These are phyloP conservation scores for Cyberlindnera japonica DNA, from an alignment of 805 yeast genomes.

Conservation along the genomic window DNA sequence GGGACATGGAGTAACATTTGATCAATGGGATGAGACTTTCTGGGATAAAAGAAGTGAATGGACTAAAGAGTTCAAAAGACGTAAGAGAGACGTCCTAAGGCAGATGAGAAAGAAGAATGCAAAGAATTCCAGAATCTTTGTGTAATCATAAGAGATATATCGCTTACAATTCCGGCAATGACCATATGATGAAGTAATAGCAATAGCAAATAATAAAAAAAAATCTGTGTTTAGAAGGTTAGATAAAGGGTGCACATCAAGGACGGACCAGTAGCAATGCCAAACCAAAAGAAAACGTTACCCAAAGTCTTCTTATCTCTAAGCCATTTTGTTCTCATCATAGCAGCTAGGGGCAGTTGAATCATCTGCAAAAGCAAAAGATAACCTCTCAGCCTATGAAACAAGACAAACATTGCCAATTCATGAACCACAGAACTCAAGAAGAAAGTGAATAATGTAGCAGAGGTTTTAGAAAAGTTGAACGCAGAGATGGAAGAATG, in stretches of 20 bases:
- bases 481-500: constrained; percentile 82
- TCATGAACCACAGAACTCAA: constrained; percentile 86
- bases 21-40: constrained; percentile 69
- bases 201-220: too few relatives aligned
- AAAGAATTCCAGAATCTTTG: constrained; percentile 21
- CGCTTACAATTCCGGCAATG: too few relatives aligned
- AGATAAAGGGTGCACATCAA: constrained; percentile 80
- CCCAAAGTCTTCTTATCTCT: constrained; percentile 59
- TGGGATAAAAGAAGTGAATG: constrained; percentile 81
- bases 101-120: constrained; percentile 45
- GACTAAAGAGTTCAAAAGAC: constrained; percentile 68
- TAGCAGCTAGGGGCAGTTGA: constrained; percentile 74
- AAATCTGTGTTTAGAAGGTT: constrained; percentile 63
- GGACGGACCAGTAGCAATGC: constrained; percentile 87
- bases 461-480: constrained; percentile 57
- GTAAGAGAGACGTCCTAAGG: constrained; percentile 70
- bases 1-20: constrained; percentile 31
- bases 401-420: constrained; percentile 85
- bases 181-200: too few relatives aligned
- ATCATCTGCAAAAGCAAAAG: constrained; percentile 77
- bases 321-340: constrained; percentile 59
- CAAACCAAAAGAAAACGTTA: constrained; percentile 85
- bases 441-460: constrained; percentile 74
- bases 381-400: constrained; percentile 76
- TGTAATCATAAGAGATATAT: too few relatives aligned